Percentiles rank a stretch among this genome's conserved stretches.
These are phyloP conservation scores for Diaporthe citri DNA, from an alignment of 2,329 filamentous ascomycete species.

Conservation along the genomic window DNA sequence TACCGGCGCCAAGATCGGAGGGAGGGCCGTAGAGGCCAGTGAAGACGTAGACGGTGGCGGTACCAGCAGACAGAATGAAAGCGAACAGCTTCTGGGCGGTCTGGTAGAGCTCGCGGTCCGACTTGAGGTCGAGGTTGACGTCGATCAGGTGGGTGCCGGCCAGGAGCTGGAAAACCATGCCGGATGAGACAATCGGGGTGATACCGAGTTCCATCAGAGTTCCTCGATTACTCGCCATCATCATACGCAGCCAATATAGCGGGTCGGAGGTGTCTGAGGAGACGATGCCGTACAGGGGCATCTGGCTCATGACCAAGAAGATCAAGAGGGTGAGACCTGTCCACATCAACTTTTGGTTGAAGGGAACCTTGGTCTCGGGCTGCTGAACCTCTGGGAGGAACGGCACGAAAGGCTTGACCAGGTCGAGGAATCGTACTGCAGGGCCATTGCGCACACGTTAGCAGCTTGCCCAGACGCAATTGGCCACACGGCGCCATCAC, in stretches of 20 bases:
- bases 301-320: slow-evolving; percentile 99
- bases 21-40: slow-evolving; percentile 98
- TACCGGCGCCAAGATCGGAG: slow-evolving; percentile 95
- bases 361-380: slow-evolving; percentile 97
- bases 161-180: slow-evolving; percentile 99
- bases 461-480: slow-evolving; percentile 32
- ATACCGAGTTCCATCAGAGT: slow-evolving; percentile 97
- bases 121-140: slow-evolving; percentile 99
- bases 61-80: slow-evolving; percentile 97
- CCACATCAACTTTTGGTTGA: slow-evolving; percentile 99
- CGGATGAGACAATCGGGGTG: slow-evolving; percentile 98
- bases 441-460: slow-evolving; percentile 42
- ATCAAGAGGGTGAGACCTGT: slow-evolving; percentile 94
- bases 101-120: slow-evolving; percentile 99
- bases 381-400: slow-evolving; percentile 99
- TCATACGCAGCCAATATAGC: slow-evolving; percentile 99
- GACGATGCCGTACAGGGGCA: slow-evolving; percentile 99
- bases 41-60: slow-evolving; percentile 98
- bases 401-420: slow-evolving; percentile 99
- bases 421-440: slow-evolving; percentile 97
- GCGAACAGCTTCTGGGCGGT: slow-evolving; percentile 99
- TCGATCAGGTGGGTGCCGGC: slow-evolving; percentile 99
- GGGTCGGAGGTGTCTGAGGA: slow-evolving; percentile 98
- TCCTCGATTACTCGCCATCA: slow-evolving; percentile 98
- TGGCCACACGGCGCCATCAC: slow-evolving; percentile 30